Evolutionary conservation across 2,329 filamentous ascomycete genomes (phyloP), one percentile per base, ranked within the genome.

Genomic region (Berkeleyomyces basicola): DNA sequence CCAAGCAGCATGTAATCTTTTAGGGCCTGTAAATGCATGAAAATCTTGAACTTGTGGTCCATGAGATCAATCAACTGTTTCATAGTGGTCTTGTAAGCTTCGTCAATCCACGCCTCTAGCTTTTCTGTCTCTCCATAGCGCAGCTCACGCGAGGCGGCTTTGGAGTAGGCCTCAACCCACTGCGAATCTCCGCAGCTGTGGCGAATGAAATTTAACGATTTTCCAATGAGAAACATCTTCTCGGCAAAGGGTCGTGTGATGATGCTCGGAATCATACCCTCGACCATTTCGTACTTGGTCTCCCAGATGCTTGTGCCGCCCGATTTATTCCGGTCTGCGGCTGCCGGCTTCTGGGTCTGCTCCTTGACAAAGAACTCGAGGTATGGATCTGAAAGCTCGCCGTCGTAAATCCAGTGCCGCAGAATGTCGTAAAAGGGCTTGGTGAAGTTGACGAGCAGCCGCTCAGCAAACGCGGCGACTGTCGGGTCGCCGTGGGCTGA

Each of bases 1-100:
- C 93, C 93, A 0, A 99, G 82, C 0, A 99, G 79, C 61, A 99
- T 86, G 70, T 97, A 99, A 70, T 90, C 90, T 74, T 97, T 99
- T 58, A 99, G 78, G 0, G 92, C 93, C 65, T 86, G 83, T 0
- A 99, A 79, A 71, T 99, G 95, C 62, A 95, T 87, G 69, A 96
- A 96, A 0, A 99, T 78, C 67, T 92, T 89, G 74, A 99, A 99
- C 70, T 96, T 97, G 68, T 86, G 85, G 61, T 87, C 88, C 92
- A 99, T 96, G 62, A 99, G 81, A 70, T 91, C 81, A 69, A 96
- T 95, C 37, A 97, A 79, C 11, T 92, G 87, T 63, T 90, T 90
- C 92, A 99, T 99, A 4, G 95, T 97, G 0, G 90, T 93, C 73
- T 95, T 96, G 76, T 99, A 96, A 1, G 95, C 93, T 68, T 96